Conservation (phyloP, 352 stramenopile species). For the Phytophthora ramorum region DNA sequence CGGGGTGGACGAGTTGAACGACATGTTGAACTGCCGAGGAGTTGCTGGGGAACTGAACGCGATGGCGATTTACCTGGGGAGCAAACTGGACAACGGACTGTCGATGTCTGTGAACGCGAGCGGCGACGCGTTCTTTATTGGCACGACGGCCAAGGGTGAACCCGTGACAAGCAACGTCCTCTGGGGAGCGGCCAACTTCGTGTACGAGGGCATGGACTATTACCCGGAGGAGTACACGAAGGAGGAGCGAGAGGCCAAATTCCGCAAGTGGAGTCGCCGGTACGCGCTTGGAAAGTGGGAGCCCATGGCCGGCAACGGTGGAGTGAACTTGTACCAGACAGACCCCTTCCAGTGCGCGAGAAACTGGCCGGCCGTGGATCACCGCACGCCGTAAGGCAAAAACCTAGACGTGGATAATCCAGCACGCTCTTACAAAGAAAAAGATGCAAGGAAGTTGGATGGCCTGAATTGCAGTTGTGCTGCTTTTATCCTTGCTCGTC, state of each 20-base stretch:
- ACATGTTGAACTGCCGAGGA: constrained; percentile 22
- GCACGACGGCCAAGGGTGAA: constrained; percentile 6
- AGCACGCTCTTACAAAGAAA: background rate
- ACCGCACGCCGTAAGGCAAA: constrained; percentile 8
- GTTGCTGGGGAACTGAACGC: constrained; percentile 15
- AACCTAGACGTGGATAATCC: background rate
- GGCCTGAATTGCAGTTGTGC: background rate
- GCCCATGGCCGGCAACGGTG: constrained; percentile 14
- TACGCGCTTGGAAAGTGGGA: constrained; percentile 12
- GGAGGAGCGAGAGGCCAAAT: constrained; percentile 8
- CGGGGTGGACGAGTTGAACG: constrained; percentile 3
- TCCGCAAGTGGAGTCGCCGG: constrained; percentile 12
- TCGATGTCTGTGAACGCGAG: constrained; percentile 24
- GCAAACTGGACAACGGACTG: constrained; percentile 10
- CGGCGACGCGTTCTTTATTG: constrained; percentile 26
- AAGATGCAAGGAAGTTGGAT: background rate
- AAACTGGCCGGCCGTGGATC: constrained; percentile 16
- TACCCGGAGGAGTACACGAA: constrained; percentile 17
- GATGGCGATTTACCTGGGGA: constrained; percentile 25
- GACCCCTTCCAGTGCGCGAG: constrained; percentile 19
- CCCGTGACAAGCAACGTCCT: constrained; percentile 27
- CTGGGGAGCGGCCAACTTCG: constrained; percentile 25
- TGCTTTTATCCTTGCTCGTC: background rate
- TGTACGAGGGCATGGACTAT: constrained; percentile 30
- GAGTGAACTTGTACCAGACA: constrained; percentile 25